Evolutionary conservation across 176 grass and related monocot species (phyloP), one percentile per base, ranked within the genome.

Genomic region (Elaeis guineensis): DNA sequence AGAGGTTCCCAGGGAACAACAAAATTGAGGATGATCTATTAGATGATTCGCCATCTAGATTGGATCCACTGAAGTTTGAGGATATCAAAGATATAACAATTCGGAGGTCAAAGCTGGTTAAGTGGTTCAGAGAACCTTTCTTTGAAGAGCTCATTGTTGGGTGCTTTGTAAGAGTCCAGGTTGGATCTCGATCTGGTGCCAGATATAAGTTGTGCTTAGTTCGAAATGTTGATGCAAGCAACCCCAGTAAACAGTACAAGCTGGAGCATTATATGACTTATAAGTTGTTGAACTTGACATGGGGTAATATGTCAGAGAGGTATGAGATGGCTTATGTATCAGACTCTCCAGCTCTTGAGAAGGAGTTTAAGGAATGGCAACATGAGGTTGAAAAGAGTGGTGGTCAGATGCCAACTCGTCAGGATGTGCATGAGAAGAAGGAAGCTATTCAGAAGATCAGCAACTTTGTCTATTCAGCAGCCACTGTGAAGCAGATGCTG

Each of bases 121-220:
- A 91, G 64, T 97, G 93, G 93, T 97, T 89, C 78, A 86, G 91
- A 87, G 93, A 97, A 63, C 93, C 93, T 16, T 97, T 97, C 64
- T 97, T 97, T 24, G 93, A 97, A 69, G 93, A 89, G 3, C 78
- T 89, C 0, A 59, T 92, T 20, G 44, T 67, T 35, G 87, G 87
- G 30, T 97, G 93, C 55, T 97, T 91, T 59, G 87, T 97, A 57
- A 72, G 87, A 3, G 81, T 97, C 58, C 87, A 87, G 20, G 85
- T 97, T 59, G 86, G 87, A 39, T 76, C 69, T 63, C 84, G 76
- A 62, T 61, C 55, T 19, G 93, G 93, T 28, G 78, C 86, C 0
- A 88, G 75, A 35, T 97, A 97, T 55, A 85, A 89, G 80, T 58
- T 97, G 5, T 97, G 87, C 78, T 89, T 85, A 64, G 84, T 97